Evolutionary conservation across 2,329 filamentous ascomycete genomes (phyloP), one percentile per base, ranked within the genome.

Genomic region (Karstenula rhodostoma): DNA sequence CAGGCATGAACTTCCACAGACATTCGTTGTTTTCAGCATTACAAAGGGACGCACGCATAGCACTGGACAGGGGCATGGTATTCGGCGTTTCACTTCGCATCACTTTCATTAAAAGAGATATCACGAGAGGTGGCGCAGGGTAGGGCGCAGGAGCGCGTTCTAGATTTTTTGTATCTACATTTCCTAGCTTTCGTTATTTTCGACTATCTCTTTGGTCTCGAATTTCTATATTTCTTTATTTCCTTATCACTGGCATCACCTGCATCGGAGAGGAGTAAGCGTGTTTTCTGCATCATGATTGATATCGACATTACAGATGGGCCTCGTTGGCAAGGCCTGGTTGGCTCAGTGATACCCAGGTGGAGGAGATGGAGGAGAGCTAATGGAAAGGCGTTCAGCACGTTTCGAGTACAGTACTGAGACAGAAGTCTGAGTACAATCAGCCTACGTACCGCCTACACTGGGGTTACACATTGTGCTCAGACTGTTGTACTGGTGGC

Each of bases 91-190:
- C 42, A 44, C 42, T 44, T 44, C 56, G 46, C 56, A 51, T 57
- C 47, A 57, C 56, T 33, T 25, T 57, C 56, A 8, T 57, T 57
- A 49, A 40, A 40, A 57, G 56, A 57, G 33, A 44, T 56, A 56
- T 49, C 15, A 23, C n/a, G 33, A n/a, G 27, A 17, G 33, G 48
- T 17, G 6, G 32, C 27, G 19, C 42, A 35, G 52, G 27, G 17
- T 17, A 47, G 33, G 43, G 47, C 32, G 46, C 48, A 48, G 46
- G 44, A 17, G 32, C 37, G 51, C 23, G 40, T 52, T 35, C n/a
- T 67, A 67, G 60, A 63, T 62, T 64, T 63, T 63, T 43, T 63
- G 60, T 67, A 67, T 56, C 51, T 60, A 59, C 62, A 19, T 57
- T 56, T 58, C 51, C 42, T 52, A 32, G 25, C 47, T 58, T 46